phyloP scores from a whole-genome alignment of 768 basidiomycete species.

The Pilatotrama ljubarskyi region DNA sequence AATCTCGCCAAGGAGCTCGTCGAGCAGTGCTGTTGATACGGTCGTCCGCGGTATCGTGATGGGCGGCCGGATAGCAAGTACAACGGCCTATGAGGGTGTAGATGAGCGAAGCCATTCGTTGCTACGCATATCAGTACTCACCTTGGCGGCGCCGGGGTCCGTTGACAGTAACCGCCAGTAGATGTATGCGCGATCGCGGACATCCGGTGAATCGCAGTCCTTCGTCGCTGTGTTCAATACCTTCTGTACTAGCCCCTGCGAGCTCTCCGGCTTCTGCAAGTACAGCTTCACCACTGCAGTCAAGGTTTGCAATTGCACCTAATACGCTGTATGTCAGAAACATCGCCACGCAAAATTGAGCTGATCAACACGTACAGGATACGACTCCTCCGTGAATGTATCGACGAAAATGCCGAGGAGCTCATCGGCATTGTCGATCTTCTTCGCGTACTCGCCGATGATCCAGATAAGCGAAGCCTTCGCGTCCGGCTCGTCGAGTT shows the following conservation, averaged over 20 bases:
- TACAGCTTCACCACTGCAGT: constrained; percentile 98
- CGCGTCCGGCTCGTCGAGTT: constrained; percentile 96
- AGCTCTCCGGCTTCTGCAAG: constrained; percentile 90
- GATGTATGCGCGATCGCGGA: constrained; percentile 95
- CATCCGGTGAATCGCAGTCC: constrained; percentile 95
- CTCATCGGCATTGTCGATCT: constrained; percentile 96
- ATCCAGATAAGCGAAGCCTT: constrained; percentile 99
- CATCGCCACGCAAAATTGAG: not conserved
- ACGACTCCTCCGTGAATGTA: constrained; percentile 90
- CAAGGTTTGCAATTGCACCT: constrained; percentile 72
- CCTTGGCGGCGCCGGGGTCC: constrained; percentile 95
- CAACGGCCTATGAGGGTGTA: constrained; percentile 58
- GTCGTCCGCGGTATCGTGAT: constrained; percentile 92
- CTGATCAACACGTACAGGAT: constrained; percentile 60
- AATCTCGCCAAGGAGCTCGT: constrained; percentile 90
- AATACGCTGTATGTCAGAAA: not conserved
- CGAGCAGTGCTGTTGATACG: constrained; percentile 81
- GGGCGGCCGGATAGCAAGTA: constrained; percentile 88
- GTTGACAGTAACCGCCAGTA: constrained; percentile 96
- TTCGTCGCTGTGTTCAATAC: constrained; percentile 94
- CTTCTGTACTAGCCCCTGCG: constrained; percentile 90
- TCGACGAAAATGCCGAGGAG: constrained; percentile 89
- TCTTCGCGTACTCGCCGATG: constrained; percentile 96
- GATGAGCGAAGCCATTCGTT: no score
- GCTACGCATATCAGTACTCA: constrained; percentile 30